Base-by-base conservation (phyloP, 306 rosid genomes). In the Pachyrhizus erosus region DNA sequence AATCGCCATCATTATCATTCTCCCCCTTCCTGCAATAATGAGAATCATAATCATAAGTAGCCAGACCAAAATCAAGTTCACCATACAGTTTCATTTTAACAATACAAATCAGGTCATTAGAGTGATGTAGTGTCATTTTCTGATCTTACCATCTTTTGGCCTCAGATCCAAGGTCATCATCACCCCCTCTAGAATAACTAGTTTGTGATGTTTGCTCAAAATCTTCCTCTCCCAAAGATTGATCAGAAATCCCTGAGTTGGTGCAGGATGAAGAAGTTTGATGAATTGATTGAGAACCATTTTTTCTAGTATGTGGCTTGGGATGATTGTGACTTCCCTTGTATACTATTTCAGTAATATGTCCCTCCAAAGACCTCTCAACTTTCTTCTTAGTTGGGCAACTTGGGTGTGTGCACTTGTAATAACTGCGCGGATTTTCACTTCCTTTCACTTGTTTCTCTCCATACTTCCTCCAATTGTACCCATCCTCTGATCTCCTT, bases 401-500 rank as follows among this genome's bases (percentile, higher is more conserved):
- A 64, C 9, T 83, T 0, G 87, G 85, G 27, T 57, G 70, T 0
- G 96, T 86, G 78, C 97, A 93, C 86, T 87, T 93, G 90, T 91
- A 93, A 80, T 93, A 93, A 74, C 97, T 90, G 0, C 97, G 71
- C 0, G 96, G 92, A 67, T 93, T 90, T 75, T 90, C 97, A 34
- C 97, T 90, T 51, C 97, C 96, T 73, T 93, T 93, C 77, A 90
- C 90, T 69, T 84, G 89, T 62, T 93, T 93, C 77, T 93, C 94
- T 33, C 97, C 97, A 55, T 93, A 93, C 62, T 93, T 93, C 73
- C 92, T 86, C 97, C 97, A 93, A 9, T 88, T 93, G 84, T 87
- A 93, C 2, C 96, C 97, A 70, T 93, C 97, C n/a, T 91, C 92
- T 14, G 92, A 76, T 62, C 52, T 88, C 46, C 31, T 75, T 61